phyloP scores from a whole-genome alignment of 2,329 filamentous ascomycete genomes.

The Aspergillus sp. region DNA sequence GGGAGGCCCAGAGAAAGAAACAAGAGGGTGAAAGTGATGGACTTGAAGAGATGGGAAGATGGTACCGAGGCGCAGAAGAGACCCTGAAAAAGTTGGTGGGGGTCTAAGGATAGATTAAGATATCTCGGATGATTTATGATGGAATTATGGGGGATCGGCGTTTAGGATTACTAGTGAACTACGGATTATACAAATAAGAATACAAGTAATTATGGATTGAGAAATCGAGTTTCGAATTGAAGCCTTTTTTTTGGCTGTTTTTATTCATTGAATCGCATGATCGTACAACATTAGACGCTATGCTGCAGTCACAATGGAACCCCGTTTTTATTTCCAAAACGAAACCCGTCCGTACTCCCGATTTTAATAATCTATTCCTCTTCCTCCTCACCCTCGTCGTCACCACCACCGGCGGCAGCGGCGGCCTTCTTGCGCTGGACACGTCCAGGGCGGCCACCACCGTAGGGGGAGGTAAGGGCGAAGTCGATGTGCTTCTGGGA shows the following conservation, averaged over 20 bases:
- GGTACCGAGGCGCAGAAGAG: constrained; percentile 40
- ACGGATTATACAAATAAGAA: background rate
- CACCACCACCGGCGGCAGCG: constrained; percentile 70
- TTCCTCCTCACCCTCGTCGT: constrained; percentile 69
- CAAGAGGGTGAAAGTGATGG: constrained; percentile 43
- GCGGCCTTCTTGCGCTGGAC: constrained; percentile 99
- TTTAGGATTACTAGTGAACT: constrained; percentile 11
- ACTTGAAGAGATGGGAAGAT: constrained; percentile 42
- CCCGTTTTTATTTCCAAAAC: constrained; percentile 29
- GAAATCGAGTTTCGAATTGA: constrained; percentile 26
- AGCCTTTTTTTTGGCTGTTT: constrained; percentile 24
- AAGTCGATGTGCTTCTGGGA: constrained; percentile 99
- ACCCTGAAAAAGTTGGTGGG: constrained; percentile 36
- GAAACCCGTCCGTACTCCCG: constrained; percentile 35
- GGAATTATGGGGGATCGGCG: constrained; percentile 10
- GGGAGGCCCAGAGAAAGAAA: constrained; percentile 38
- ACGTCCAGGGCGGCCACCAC: constrained; percentile 93
- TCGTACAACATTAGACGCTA: constrained; percentile 37
- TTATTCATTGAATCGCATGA: constrained; percentile 33
- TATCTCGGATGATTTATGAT: constrained; percentile 17
- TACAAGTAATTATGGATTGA: background rate
- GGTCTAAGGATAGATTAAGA: constrained; percentile 17
- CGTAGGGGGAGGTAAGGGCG: constrained; percentile 92
- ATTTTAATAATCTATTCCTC: constrained; percentile 52
- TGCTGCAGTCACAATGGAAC: constrained; percentile 34